Evolutionary conservation across 441 rosid species (phyloP), one percentile per base, ranked within the genome.

Genomic region (Erodium texanum): DNA sequence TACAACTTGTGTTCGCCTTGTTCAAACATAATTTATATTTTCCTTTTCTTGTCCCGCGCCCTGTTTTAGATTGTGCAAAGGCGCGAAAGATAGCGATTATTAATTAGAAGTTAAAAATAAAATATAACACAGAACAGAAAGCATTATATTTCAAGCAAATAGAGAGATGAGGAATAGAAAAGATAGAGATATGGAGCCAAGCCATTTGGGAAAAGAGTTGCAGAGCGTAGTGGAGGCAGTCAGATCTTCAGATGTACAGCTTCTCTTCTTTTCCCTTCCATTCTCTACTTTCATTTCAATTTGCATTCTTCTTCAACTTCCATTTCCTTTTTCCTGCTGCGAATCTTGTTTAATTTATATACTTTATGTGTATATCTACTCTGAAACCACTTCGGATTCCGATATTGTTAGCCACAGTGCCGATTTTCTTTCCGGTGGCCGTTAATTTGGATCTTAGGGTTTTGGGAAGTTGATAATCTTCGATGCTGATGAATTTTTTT

Each of bases 191-290:
- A 82, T 81, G 82, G 87, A 70, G 77, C 43, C 78, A 64, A 65
- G 43, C 23, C 68, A 68, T 69, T 70, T 77, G 71, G 77, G 62
- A 68, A 68, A 50, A 36, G 71, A 82, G 15, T 74, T 84, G 70
- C 79, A 59, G 73, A 77, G 18, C 73, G 75, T 86, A 14, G 68
- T 87, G 0, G 79, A 76, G 29, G 83, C 84, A 74, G 73, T 87
- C 24, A 74, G 73, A 76, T 76, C 85, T 68, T 83, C 93, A 12
- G 92, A 89, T 67, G 96, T 89, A 80, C 62, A 78, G 84, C 66
- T 76, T 59, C 66, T 24, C 48, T 69, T 65, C 66, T 66, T 65
- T 5, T 12, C 16, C 62, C 54, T 20, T 14, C 36, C 45, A 15
- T 1, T 8, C 16, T 29, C 6, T 29, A 29, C 3, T 29, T 29